Percentiles rank a stretch among this genome's conserved stretches.
These are phyloP conservation scores for Zangia roseola DNA, from an alignment of 768 basidiomycete genomes.

Conservation along the genomic window DNA sequence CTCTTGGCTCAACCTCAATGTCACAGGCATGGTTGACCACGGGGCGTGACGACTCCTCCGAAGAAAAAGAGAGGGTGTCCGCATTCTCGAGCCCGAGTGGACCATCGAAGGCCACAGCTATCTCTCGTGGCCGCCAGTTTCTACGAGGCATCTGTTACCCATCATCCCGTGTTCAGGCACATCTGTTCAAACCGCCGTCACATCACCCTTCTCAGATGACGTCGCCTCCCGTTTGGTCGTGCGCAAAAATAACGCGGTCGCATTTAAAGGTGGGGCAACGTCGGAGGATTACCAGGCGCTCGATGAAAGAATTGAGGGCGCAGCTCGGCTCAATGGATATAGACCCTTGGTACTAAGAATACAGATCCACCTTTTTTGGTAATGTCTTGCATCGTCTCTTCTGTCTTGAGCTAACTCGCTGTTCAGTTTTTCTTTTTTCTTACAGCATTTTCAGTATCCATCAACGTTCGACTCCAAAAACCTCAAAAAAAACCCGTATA, in stretches of 20 bases:
- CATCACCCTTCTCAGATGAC: not conserved
- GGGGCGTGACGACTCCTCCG: not conserved
- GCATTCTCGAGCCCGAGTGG: not conserved
- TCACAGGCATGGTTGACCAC: conserved; percentile 6
- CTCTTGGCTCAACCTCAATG: not conserved
- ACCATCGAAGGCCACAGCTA: not conserved
- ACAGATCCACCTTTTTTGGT: not conserved
- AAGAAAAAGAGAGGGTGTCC: not conserved
- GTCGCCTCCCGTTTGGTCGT: conserved; percentile 11
- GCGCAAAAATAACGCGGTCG: conserved; percentile 19
- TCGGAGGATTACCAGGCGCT: conserved; percentile 7
- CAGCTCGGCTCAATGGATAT: conserved; percentile 13
- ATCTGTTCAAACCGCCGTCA: not conserved
- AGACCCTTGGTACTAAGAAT: conserved; percentile 5
- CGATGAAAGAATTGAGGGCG: conserved; percentile 9
- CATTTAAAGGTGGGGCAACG: conserved; percentile 3
- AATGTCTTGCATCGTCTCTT: not conserved
- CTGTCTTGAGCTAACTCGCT: not conserved
- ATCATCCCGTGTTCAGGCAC: not conserved
- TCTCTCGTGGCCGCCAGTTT: not conserved
- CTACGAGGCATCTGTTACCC: not conserved
- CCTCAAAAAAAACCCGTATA: conserved; percentile 3
- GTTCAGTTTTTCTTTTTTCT: not conserved
- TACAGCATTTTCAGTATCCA: not conserved
- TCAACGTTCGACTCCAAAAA: too few species aligned